phyloP scores from a whole-genome alignment of 768 basidiomycete species.

The Serpula lacrymans region DNA sequence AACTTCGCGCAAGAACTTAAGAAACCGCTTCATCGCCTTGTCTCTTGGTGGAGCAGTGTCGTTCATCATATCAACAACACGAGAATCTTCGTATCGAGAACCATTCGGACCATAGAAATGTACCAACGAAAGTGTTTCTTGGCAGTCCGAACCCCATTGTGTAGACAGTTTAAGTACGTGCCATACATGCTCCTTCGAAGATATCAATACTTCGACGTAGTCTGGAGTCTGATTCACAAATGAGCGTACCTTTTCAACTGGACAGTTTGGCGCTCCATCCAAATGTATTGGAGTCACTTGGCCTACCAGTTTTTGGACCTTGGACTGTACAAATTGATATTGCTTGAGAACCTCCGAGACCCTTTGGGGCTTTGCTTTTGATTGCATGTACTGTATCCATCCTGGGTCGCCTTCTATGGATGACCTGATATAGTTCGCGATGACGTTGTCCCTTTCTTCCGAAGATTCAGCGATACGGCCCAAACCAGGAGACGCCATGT shows the following conservation, averaged over 20 bases:
- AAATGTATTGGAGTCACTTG: conserved; percentile 39
- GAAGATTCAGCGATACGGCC: conserved; percentile 29
- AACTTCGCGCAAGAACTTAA: conserved; percentile 45
- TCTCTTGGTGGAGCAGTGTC: conserved; percentile 40
- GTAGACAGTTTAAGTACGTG: conserved; percentile 43
- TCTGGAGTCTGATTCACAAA: conserved; percentile 10
- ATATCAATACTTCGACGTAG: too few relatives aligned
- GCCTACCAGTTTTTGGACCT: conserved; percentile 45
- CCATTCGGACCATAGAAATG: conserved; percentile 57
- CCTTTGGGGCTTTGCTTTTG: conserved; percentile 36
- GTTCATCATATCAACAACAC: conserved; percentile 48
- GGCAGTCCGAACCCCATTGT: conserved; percentile 44
- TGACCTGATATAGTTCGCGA: conserved; percentile 41
- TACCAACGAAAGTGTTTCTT: conserved; percentile 49
- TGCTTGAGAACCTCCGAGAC: conserved; percentile 42
- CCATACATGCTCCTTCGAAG: conserved; percentile 48
- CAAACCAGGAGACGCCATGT: conserved; percentile 22
- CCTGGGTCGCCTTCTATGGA: conserved; percentile 41
- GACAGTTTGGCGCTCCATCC: conserved; percentile 27
- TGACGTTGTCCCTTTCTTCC: conserved; percentile 38
- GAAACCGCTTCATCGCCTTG: conserved; percentile 47
- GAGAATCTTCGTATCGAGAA: conserved; percentile 42
- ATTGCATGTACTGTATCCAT: conserved; percentile 46
- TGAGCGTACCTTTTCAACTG: conserved; percentile 46
- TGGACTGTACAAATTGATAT: conserved; percentile 50